Conservation (phyloP, 163 green algal genomes). For the Chlamydomonas reinhardtii region DNA sequence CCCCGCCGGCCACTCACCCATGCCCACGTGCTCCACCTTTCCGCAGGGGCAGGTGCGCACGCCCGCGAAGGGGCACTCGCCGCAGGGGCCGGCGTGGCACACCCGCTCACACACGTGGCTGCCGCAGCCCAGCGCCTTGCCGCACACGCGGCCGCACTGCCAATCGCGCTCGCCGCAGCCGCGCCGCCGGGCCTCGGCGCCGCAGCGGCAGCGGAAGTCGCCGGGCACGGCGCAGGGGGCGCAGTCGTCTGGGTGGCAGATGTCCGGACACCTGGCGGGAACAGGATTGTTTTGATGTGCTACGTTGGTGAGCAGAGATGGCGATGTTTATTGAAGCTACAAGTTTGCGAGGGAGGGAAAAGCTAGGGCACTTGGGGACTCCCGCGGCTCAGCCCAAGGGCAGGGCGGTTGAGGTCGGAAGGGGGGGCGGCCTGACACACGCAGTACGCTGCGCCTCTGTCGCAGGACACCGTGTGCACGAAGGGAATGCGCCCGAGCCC, state of each 20-base stretch:
- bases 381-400: too few species aligned
- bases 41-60: constrained; percentile 84
- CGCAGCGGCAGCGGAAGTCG: constrained; percentile 75
- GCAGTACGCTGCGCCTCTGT: too few species aligned
- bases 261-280: constrained; percentile 55
- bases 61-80: constrained; percentile 72
- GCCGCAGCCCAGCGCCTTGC: constrained; percentile 74
- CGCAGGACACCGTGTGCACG: too few species aligned
- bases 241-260: constrained; percentile 81
- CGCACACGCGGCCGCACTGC: constrained; percentile 75
- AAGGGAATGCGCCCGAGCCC: too few species aligned
- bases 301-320: too few species aligned
- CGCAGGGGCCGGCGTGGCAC: constrained; percentile 78
- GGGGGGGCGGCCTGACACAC: too few species aligned
- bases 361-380: too few species aligned
- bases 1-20: background rate
- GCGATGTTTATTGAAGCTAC: too few species aligned
- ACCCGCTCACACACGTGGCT: constrained; percentile 76
- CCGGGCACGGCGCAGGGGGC: constrained; percentile 70
- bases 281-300: too few species aligned
- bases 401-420: too few species aligned
- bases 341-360: too few species aligned
- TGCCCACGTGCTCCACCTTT: constrained; percentile 64
- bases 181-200: constrained; percentile 53
- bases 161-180: constrained; percentile 74